A percentile compares a stretch with the other conserved stretches of the same genome.
phyloP scores from a whole-genome alignment of 805 yeast genomes.

The Phaffomyces opuntiae region DNA sequence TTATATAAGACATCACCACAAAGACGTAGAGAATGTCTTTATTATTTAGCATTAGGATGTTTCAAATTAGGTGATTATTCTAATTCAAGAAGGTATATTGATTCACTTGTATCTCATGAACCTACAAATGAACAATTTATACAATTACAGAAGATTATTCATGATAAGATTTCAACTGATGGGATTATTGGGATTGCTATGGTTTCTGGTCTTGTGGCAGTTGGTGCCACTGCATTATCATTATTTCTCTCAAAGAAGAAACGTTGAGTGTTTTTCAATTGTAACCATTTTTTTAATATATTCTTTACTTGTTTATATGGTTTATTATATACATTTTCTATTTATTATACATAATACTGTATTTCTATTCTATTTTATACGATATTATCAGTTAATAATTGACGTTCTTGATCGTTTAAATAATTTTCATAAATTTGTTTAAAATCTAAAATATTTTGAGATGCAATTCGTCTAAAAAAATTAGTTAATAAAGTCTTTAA shows the following conservation, averaged over 20 bases:
- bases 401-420: slow-evolving; percentile 44
- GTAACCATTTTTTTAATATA: no score
- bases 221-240: slow-evolving; percentile 62
- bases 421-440: slow-evolving; percentile 41
- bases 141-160: slow-evolving; percentile 67
- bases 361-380: slow-evolving; percentile 19
- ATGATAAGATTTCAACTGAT: slow-evolving; percentile 77
- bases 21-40: slow-evolving; percentile 83
- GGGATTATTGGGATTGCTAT: slow-evolving; percentile 86
- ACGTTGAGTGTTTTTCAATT: slow-evolving; percentile 9
- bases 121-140: slow-evolving; percentile 79
- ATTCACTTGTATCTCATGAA: slow-evolving; percentile 67
- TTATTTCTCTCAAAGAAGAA: slow-evolving; percentile 29
- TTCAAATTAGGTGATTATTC: slow-evolving; percentile 82
- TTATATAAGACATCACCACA: slow-evolving; percentile 69
- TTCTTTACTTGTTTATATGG: no score
- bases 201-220: slow-evolving; percentile 78
- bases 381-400: slow-evolving; percentile 41
- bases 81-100: slow-evolving; percentile 81
- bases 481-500: slow-evolving; percentile 33
- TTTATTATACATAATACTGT: neutral
- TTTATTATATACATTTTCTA: neutral
- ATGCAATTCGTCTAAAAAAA: slow-evolving; percentile 52
- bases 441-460: slow-evolving; percentile 43
- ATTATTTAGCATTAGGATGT: slow-evolving; percentile 81